Conservation (phyloP, 768 basidiomycete genomes). For the Nidularia sp. region DNA sequence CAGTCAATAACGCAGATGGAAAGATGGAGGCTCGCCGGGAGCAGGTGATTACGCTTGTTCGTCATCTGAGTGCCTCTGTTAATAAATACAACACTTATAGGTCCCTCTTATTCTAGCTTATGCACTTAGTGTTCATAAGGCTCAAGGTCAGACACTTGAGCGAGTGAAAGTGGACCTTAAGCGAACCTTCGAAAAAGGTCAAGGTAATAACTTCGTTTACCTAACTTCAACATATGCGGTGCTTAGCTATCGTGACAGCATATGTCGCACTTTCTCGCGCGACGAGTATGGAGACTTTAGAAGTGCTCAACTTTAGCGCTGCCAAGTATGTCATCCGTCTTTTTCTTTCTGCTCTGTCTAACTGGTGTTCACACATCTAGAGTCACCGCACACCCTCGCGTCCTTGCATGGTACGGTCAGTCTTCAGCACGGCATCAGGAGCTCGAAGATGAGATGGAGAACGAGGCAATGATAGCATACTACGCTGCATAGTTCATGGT, state of each 20-base stretch:
- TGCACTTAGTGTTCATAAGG: conserved; percentile 87
- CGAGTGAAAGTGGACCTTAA: conserved; percentile 77
- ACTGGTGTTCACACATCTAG: conserved; percentile 23
- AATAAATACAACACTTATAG: conserved; percentile 22
- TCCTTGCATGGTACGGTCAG: conserved; percentile 51
- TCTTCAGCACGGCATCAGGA: conserved; percentile 12
- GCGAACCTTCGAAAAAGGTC: conserved; percentile 76
- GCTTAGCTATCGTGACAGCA: conserved; percentile 26
- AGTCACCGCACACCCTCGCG: conserved; percentile 60
- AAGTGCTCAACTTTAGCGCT: conserved; percentile 61
- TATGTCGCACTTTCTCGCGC: conserved; percentile 76
- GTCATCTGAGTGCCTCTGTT: not conserved
- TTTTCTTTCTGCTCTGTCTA: not conserved
- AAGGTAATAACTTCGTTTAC: conserved; percentile 39
- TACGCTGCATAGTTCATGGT: conserved; percentile 11
- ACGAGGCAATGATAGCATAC: conserved; percentile 25
- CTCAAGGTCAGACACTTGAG: conserved; percentile 86
- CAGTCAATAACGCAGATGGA: conserved; percentile 58
- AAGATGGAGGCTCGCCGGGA: conserved; percentile 52
- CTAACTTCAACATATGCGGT: not conserved
- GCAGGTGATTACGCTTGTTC: conserved; percentile 37
- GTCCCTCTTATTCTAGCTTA: conserved; percentile 81
- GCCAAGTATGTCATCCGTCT: conserved; percentile 39
- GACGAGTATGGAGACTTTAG: conserved; percentile 57
- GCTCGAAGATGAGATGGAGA: conserved; percentile 32